Evolutionary conservation across 2,329 filamentous ascomycete species (phyloP).

Genomic region (Graphiopsis chlorocephala): DNA sequence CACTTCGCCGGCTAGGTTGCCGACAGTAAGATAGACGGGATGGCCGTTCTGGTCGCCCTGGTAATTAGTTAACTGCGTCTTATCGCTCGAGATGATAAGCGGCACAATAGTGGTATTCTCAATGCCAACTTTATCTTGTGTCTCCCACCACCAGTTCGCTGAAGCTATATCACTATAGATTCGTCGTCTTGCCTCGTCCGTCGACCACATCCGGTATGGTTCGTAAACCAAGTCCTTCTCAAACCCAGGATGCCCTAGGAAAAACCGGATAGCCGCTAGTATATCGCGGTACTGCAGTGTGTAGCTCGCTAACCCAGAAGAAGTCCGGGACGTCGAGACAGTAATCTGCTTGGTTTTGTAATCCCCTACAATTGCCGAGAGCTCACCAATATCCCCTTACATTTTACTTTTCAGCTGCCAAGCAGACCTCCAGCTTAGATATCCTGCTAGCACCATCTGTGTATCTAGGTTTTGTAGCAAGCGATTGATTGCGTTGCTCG

Average conservation of each 20-base stretch:
- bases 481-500: too few relatives aligned
- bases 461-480: too few relatives aligned
- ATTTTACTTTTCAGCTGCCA: too few relatives aligned
- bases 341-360: too few relatives aligned
- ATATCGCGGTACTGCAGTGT: neutral
- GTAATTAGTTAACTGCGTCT: too few relatives aligned
- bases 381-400: too few relatives aligned
- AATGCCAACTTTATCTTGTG: neutral
- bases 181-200: neutral
- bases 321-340: too few relatives aligned
- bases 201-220: neutral
- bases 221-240: neutral
- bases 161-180: neutral
- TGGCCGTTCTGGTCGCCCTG: too few relatives aligned
- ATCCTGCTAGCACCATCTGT: too few relatives aligned
- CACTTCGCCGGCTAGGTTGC: neutral
- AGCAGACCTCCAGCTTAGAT: too few relatives aligned
- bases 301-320: too few relatives aligned
- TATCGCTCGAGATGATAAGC: neutral
- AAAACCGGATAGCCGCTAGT: neutral
- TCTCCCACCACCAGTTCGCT: neutral
- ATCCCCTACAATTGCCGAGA: too few relatives aligned
- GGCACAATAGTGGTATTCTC: neutral
- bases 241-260: neutral
- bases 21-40: neutral